Evolutionary conservation across 176 grass and related monocot genomes (phyloP), one percentile per base, ranked within the genome.

Genomic region (Triticum monococcum): DNA sequence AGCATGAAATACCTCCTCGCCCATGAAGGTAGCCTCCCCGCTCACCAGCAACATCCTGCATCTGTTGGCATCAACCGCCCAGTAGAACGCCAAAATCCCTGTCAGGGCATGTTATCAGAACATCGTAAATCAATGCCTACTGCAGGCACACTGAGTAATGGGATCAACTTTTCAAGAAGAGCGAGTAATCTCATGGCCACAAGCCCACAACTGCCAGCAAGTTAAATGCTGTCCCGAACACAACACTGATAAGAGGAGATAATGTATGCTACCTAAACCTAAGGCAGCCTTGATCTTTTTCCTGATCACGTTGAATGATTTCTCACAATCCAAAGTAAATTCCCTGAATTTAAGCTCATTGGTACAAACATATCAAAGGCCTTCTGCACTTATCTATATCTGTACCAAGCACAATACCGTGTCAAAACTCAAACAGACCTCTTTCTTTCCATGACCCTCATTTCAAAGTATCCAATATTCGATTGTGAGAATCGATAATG

Each of bases 1-100:
- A 87, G 26, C 28, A 61, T 52, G 20, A 83, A 89, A 83, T 91
- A 98, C 97, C 97, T 92, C 97, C 97, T 91, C 97, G 81, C 28
- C 97, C 94, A 80, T 98, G 97, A 88, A 96, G 97, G 64, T 98
- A 98, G 56, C 97, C 97, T 86, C 92, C 97, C 38, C 97, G 91
- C 84, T 98, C 97, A 91, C 94, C 97, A 75, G 97, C 97, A 94
- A 98, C 97, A 83, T 98, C 97, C 91, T 98, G 92, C 97, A 98
- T 98, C 97, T 98, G 90, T 92, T 83, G 65, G 69, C 81, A 89
- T 92, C 88, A 87, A 85, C 54, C 83, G 25, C 92, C 94, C 87
- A 91, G 83, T 81, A 79, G 82, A 93, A 81, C 85, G 85, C 94
- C 93, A 96, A 90, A 75, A 98, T 98, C 94, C 94, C 97, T 98